Base-by-base conservation (phyloP, 164 flowering plant species). In the Euptelea pleiosperma region DNA sequence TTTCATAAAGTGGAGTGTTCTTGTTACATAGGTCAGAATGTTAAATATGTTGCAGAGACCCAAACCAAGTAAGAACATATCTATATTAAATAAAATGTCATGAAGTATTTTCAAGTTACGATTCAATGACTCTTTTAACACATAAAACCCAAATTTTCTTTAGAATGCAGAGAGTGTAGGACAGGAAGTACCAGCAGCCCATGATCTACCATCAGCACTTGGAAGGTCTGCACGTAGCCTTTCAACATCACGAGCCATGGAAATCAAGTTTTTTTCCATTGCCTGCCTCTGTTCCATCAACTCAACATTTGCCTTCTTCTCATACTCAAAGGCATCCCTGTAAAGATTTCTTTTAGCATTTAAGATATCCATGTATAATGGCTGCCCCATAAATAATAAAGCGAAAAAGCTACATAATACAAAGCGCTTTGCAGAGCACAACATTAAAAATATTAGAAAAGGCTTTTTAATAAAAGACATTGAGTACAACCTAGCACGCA, bases 191-290 rank as follows among this genome's bases (percentile, higher is more conserved):
- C 97, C 97, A 53, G 89, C 71, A 68, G 68, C 73, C 96, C 91
- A 85, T 26, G 78, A 74, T 77, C 95, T 74, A 65, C 55, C 71
- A 70, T 82, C 87, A 45, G 70, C 45, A 69, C 56, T 78, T 14
- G 84, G 58, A 68, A 79, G 74, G 63, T 93, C 97, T 26, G 86
- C 88, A 30, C 89, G 89, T 16, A 93, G 75, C 74, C 82, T 93
- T 68, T 93, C 99, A 67, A 83, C 84, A 74, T 93, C 99, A 37
- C 96, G 86, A 40, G 96, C 94, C 96, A 93, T 85, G 45, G 86
- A 77, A 61, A 90, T 75, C 79, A 93, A 66, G 67, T 86, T 88
- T 62, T 85, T 90, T 78, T 93, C 96, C 97, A 88, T 84, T 36
- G 82, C 74, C 58, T 84, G 92, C 52, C 87, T 78, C 63, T 93